Conservation (phyloP, 176 grass and related monocot species). For the bread wheat (Triticum aestivum) region DNA sequence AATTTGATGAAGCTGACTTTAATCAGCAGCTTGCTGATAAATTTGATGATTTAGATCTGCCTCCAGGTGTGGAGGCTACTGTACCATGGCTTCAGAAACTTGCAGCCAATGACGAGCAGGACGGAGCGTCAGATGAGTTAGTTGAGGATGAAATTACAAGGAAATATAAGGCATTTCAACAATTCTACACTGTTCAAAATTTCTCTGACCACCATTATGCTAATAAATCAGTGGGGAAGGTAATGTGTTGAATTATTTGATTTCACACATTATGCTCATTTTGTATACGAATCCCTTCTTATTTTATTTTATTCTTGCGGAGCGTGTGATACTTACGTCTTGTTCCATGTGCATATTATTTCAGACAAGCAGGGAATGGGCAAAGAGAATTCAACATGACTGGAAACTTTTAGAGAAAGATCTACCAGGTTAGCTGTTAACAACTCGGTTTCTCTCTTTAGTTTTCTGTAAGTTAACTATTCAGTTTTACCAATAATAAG, state of each 20-base stretch:
- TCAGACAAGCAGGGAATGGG: slow-evolving; percentile 70
- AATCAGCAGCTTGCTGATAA: slow-evolving; percentile 64
- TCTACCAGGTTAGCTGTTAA: slow-evolving; percentile 63
- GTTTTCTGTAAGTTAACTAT: not conserved
- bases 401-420: slow-evolving; percentile 90
- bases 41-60: slow-evolving; percentile 79
- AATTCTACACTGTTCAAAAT: slow-evolving; percentile 78
- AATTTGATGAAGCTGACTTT: slow-evolving; percentile 51
- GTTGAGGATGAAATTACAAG: slow-evolving; percentile 54
- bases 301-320: not conserved
- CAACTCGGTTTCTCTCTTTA: not conserved
- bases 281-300: not conserved
- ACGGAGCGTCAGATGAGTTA: slow-evolving; percentile 16
- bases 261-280: slow-evolving; percentile 18
- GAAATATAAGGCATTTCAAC: slow-evolving; percentile 61
- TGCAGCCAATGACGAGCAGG: slow-evolving; percentile 16
- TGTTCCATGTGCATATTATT: slow-evolving; percentile 3
- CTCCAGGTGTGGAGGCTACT: slow-evolving; percentile 79
- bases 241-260: slow-evolving; percentile 30
- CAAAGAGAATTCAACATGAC: slow-evolving; percentile 82
- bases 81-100: slow-evolving; percentile 56
- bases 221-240: slow-evolving; percentile 28
- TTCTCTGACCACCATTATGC: slow-evolving; percentile 70
- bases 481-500: not conserved
- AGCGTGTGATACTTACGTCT: not conserved